These are phyloP conservation scores for Epichloe brachyelytri DNA, from an alignment of 2,329 filamentous ascomycete species.

Conservation along the genomic window DNA sequence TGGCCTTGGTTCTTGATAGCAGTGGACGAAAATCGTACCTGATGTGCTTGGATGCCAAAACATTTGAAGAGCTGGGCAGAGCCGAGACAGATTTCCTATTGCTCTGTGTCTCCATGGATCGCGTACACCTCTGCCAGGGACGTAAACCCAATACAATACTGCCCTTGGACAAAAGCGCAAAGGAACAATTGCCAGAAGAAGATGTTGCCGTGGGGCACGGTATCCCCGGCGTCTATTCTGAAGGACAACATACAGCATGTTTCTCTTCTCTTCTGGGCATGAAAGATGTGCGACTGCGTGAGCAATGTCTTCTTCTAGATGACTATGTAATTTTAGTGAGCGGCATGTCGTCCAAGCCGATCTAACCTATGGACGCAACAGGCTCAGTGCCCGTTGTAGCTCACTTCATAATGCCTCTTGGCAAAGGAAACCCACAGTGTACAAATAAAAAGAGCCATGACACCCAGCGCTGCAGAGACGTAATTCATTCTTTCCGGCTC, in stretches of 20 bases:
- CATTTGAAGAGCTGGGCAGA: constrained; percentile 49
- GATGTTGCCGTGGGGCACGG: no score
- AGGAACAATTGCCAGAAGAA: no score
- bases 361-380: no score
- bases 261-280: no score
- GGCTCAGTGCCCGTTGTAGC: constrained; percentile 5
- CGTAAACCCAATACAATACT: no score
- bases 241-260: no score
- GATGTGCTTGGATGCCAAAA: constrained; percentile 48
- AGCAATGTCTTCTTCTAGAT: no score
- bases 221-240: no score
- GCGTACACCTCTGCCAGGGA: constrained; percentile 18
- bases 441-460: constrained; percentile 6
- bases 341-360: background rate
- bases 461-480: constrained; percentile 12
- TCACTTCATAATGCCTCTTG: constrained; percentile 13
- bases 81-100: constrained; percentile 49
- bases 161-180: no score
- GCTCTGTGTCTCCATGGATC: constrained; percentile 53
- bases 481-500: constrained; percentile 15
- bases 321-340: no score
- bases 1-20: constrained; percentile 53
- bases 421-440: constrained; percentile 13
- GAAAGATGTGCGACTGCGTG: no score
- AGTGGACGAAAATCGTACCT: constrained; percentile 47